Percentiles rank a stretch among this genome's conserved stretches.
These are phyloP conservation scores for Cadophora sp. DNA, from an alignment of 2,329 filamentous ascomycete species.

Conservation along the genomic window DNA sequence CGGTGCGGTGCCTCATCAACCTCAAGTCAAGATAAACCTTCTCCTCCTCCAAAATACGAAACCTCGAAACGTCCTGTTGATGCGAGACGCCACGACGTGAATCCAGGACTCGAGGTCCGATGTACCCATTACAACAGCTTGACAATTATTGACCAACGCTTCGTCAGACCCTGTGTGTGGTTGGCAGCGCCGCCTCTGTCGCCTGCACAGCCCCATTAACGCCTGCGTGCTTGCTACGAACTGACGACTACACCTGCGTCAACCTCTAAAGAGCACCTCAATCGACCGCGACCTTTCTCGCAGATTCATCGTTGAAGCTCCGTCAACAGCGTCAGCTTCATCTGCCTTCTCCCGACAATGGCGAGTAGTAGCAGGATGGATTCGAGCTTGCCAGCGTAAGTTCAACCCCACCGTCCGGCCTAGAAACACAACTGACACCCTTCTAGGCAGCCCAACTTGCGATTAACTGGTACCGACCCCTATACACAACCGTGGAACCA, in stretches of 20 bases:
- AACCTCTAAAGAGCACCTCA: conserved; percentile 26
- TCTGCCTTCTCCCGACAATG: conserved; percentile 50
- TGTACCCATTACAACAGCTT: conserved; percentile 28
- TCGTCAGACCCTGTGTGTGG: conserved; percentile 34
- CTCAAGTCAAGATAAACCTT: conserved; percentile 18
- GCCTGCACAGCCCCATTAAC: conserved; percentile 39
- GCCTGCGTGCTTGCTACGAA: conserved; percentile 22
- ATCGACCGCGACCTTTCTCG: conserved; percentile 25
- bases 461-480: conserved; percentile 80
- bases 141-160: conserved; percentile 28
- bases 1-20: conserved; percentile 23
- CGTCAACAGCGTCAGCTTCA: conserved; percentile 42
- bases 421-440: conserved; percentile 37
- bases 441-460: conserved; percentile 80
- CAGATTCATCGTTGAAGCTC: conserved; percentile 42
- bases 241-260: conserved; percentile 34
- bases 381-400: conserved; percentile 68
- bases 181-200: conserved; percentile 31
- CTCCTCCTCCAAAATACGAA: conserved; percentile 19
- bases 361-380: conserved; percentile 58
- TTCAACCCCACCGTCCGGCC: conserved; percentile 40
- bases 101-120: conserved; percentile 20
- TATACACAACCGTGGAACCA: not conserved
- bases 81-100: conserved; percentile 24
- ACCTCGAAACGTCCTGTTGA: conserved; percentile 16